These are phyloP conservation scores for Ceratobasidium sp. DNA, from an alignment of 1,284 basidiomycete species.

Conservation along the genomic window DNA sequence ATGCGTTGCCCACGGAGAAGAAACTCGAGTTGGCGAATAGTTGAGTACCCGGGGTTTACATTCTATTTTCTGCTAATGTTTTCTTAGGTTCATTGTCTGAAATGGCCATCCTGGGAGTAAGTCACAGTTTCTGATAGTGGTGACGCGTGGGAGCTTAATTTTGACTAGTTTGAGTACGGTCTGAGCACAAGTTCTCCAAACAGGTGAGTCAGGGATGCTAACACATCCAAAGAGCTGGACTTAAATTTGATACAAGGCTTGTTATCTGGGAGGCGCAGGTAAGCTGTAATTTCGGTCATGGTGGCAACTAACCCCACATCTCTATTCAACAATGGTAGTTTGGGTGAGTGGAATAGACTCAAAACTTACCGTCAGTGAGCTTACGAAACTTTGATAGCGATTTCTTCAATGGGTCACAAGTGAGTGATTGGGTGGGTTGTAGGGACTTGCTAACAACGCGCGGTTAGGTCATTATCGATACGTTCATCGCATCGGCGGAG, in stretches of 20 bases:
- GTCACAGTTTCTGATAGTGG: slow-evolving; percentile 53
- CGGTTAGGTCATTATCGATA: slow-evolving; percentile 82
- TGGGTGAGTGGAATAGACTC: slow-evolving; percentile 17
- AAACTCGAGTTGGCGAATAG: slow-evolving; percentile 88
- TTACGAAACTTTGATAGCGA: slow-evolving; percentile 68
- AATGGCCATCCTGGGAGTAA: slow-evolving; percentile 84
- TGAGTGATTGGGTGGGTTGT: slow-evolving; percentile 50
- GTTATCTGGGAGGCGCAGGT: slow-evolving; percentile 91
- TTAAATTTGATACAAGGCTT: slow-evolving; percentile 64
- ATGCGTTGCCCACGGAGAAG: slow-evolving; percentile 69
- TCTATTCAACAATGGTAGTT: slow-evolving; percentile 13
- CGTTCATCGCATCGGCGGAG: slow-evolving; percentile 85
- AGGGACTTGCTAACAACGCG: slow-evolving; percentile 21
- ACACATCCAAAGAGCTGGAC: background rate
- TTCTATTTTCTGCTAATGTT: background rate
- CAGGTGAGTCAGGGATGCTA: slow-evolving; percentile 5
- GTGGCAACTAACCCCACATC: background rate
- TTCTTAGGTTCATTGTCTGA: slow-evolving; percentile 83
- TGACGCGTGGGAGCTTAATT: background rate
- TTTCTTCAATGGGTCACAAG: slow-evolving; percentile 90
- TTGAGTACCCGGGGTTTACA: slow-evolving; percentile 57
- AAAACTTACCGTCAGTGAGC: background rate
- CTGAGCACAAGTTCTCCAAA: slow-evolving; percentile 84
- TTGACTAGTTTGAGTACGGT: slow-evolving; percentile 83
- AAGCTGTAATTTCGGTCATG: slow-evolving; percentile 5